Conservation (phyloP, 129 eudicot species). For the Kitagawia praeruptora region DNA sequence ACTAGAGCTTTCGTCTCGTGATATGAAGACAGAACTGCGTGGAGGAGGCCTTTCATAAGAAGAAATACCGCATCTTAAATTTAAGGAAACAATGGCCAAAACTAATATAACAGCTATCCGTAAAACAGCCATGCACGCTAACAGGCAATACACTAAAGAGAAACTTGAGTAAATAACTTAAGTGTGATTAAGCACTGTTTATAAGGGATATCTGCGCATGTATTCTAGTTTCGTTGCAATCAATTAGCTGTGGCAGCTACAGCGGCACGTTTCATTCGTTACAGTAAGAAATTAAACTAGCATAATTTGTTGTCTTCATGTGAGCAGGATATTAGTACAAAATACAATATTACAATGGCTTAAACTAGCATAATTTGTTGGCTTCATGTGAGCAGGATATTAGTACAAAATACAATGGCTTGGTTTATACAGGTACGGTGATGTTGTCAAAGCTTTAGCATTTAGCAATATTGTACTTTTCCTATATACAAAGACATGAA, state of each 20-base stretch:
- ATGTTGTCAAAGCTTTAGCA: background rate
- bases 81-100: background rate
- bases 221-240: constrained; percentile 1
- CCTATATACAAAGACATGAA: background rate
- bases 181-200: background rate
- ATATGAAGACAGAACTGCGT: background rate
- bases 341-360: too few species aligned
- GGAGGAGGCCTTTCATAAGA: constrained; percentile 5
- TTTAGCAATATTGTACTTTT: too few species aligned
- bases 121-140: background rate
- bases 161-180: background rate
- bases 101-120: background rate
- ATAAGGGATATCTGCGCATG: background rate
- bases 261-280: constrained; percentile 1
- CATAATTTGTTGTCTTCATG: background rate
- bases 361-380: background rate
- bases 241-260: background rate
- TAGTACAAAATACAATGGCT: background rate
- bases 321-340: background rate
- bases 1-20: background rate
- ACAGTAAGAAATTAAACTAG: background rate
- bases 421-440: background rate
- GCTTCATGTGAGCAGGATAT: background rate
- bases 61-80: background rate
- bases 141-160: background rate